A percentile compares a stretch with the other conserved stretches of the same genome.
Conservation (phyloP, 2,329 filamentous ascomycete genomes). For the Phyllosticta citrichinensis region DNA sequence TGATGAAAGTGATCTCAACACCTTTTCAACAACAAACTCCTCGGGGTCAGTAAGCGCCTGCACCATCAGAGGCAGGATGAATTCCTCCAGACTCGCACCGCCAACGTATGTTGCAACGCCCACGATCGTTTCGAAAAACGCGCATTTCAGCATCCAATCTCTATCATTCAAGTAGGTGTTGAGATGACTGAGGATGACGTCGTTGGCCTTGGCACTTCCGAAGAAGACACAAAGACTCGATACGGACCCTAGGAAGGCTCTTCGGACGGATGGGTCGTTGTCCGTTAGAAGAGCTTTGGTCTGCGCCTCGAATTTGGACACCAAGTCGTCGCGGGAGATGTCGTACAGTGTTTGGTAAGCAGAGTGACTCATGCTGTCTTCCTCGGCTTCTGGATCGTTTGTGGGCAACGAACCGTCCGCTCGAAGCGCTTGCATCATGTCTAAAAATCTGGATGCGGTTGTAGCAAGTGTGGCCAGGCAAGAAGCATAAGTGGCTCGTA, state of each 20-base stretch:
- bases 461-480: slow-evolving; percentile 82
- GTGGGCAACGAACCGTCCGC: slow-evolving; percentile 73
- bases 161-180: slow-evolving; percentile 96
- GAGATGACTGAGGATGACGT: slow-evolving; percentile 90
- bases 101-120: slow-evolving; percentile 87
- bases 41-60: slow-evolving; percentile 89
- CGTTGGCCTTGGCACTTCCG: slow-evolving; percentile 79
- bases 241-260: slow-evolving; percentile 86
- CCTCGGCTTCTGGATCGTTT: slow-evolving; percentile 69
- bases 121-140: slow-evolving; percentile 92
- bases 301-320: slow-evolving; percentile 75
- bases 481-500: slow-evolving; percentile 85
- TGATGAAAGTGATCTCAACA: slow-evolving; percentile 75
- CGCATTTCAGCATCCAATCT: slow-evolving; percentile 93
- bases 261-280: slow-evolving; percentile 69
- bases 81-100: slow-evolving; percentile 81
- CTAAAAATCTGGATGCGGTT: slow-evolving; percentile 74
- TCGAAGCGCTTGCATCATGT: slow-evolving; percentile 80
- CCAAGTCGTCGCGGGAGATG: slow-evolving; percentile 69
- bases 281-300: slow-evolving; percentile 88
- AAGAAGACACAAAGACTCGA: slow-evolving; percentile 92
- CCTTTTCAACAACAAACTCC: slow-evolving; percentile 87
- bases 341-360: slow-evolving; percentile 80
- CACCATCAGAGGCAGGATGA: slow-evolving; percentile 90
- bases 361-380: slow-evolving; percentile 55